phyloP scores from a whole-genome alignment of 345 rosid genomes.

The Lumnitzera littorea region DNA sequence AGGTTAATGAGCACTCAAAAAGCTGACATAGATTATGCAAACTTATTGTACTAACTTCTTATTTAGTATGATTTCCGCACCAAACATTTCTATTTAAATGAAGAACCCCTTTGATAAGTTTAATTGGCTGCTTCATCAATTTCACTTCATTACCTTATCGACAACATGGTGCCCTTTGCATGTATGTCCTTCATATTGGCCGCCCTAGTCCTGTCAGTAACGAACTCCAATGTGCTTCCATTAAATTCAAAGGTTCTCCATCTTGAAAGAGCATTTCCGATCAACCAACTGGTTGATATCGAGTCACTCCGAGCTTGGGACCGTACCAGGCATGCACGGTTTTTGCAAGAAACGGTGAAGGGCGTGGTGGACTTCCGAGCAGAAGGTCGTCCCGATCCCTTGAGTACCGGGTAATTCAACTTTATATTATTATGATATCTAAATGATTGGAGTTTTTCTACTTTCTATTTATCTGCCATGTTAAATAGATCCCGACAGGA shows the following conservation, averaged over 20 bases:
- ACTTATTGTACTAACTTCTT: too few species aligned
- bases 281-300: conserved; percentile 33
- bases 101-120: too few species aligned
- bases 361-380: conserved; percentile 60
- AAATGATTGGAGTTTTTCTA: neutral
- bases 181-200: conserved; percentile 5
- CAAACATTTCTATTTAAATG: too few species aligned
- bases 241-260: conserved; percentile 24
- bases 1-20: too few species aligned
- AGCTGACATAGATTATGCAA: too few species aligned
- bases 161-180: too few species aligned
- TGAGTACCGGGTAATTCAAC: conserved; percentile 56
- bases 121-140: too few species aligned
- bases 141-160: too few species aligned
- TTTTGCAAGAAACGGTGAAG: conserved; percentile 38
- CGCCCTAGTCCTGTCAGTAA: conserved; percentile 19
- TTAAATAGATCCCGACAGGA: too few species aligned
- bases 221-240: conserved; percentile 17
- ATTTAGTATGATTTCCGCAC: too few species aligned
- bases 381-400: conserved; percentile 78
- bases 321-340: conserved; percentile 51
- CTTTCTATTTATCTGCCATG: neutral
- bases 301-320: conserved; percentile 54
- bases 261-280: conserved; percentile 57
- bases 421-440: neutral